Conservation (phyloP, 2,329 filamentous ascomycete species). For the Proliferodiscus dingleyae region DNA sequence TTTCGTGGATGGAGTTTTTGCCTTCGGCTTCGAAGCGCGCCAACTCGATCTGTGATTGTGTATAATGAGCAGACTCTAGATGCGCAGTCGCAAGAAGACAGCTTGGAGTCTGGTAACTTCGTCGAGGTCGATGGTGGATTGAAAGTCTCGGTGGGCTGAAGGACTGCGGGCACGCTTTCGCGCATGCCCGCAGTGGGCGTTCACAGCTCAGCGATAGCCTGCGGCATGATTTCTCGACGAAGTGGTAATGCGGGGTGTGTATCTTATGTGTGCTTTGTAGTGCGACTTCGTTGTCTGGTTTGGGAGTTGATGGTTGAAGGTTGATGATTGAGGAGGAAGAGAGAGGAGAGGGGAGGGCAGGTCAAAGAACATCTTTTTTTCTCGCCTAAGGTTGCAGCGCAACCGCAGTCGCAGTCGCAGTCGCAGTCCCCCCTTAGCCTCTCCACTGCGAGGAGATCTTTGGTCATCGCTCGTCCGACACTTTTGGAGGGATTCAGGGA, state of each 20-base stretch:
- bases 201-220: constrained; percentile 88
- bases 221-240: constrained; percentile 71
- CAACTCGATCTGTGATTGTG: constrained; percentile 24
- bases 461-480: too few species aligned
- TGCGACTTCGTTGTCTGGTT: constrained; percentile 63
- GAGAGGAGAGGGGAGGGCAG: constrained; percentile 19
- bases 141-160: constrained; percentile 74
- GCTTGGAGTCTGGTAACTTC: constrained; percentile 56
- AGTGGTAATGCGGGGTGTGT: constrained; percentile 38
- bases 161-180: constrained; percentile 66
- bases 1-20: constrained; percentile 23
- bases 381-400: neutral
- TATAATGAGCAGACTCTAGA: constrained; percentile 33
- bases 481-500: too few species aligned
- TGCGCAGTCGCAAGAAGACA: constrained; percentile 18
- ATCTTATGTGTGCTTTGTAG: constrained; percentile 34
- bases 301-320: too few species aligned
- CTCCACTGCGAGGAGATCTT: too few species aligned
- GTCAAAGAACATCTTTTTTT: constrained; percentile 14
- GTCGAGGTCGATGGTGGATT: constrained; percentile 62
- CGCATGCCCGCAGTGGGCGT: constrained; percentile 71
- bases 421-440: too few species aligned
- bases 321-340: constrained; percentile 20
- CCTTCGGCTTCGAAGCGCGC: constrained; percentile 19
- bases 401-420: too few species aligned